Evolutionary conservation across 305 asterid genomes (phyloP), one percentile per base, ranked within the genome.

Genomic region (Fraxinus albicans): DNA sequence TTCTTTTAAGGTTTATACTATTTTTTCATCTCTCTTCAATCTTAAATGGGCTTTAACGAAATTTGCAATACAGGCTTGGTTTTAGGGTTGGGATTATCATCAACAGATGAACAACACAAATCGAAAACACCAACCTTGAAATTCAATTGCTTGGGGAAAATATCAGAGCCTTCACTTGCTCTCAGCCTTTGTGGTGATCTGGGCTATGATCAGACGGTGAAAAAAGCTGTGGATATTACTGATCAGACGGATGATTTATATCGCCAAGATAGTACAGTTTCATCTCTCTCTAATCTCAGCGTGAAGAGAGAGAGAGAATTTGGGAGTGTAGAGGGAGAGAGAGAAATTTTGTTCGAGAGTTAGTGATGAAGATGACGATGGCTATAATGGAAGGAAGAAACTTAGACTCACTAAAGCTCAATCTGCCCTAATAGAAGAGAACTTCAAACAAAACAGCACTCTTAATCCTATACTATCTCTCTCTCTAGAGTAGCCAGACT

Each of bases 281-380:
- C 93, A 0, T 90, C 91, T n/a, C 86, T 88, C 38, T 88, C 93
- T 19, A 87, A 88, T 79, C 82, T 78, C 21, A 88, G 91, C 77
- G 91, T 90, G 81, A 90, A 90, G 79, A 84, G 93, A 81, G 93
- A 90, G 75, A 90, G 93, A 76, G 93, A 90, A 60, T 12, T 80
- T n/a, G 83, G 86, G 13, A 83, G 91, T 35, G 91, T 88, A 40
- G 93, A 88, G 55, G 85, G 38, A 17, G 89, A 23, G 58, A 42
- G 90, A 88, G 38, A 86, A 85, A 83, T 67, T 79, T 83, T 84
- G 84, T 0, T 76, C 91, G 1, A 83, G 89, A 58, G 79, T 81
- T 19, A 83, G 88, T 25, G 92, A 88, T 69, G 93, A 87, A 83
- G 93, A 90, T 53, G 93, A 90, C 67, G 89, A 86, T 83, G 89